Evolutionary conservation across 371 early-diverging fungal genomes (phyloP).

Genomic region (Apophysomyces trapeziformis): DNA sequence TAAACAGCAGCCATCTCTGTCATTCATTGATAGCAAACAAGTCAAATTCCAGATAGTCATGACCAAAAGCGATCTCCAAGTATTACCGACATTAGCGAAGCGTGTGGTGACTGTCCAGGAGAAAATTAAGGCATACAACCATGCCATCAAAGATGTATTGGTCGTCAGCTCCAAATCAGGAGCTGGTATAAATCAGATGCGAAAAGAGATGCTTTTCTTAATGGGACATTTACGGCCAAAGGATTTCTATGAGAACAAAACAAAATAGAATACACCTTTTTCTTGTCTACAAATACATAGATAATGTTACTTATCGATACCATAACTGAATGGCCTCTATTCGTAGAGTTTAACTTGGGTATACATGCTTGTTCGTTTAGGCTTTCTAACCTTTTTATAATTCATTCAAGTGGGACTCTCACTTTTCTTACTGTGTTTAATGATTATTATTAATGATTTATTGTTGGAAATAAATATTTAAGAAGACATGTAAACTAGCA

Average conservation of each 20-base stretch:
- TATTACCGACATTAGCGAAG: constrained; percentile 66
- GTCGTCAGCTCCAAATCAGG: constrained; percentile 62
- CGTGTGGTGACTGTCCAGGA: constrained; percentile 45
- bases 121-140: constrained; percentile 42
- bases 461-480: not conserved
- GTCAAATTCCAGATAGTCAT: constrained; percentile 78
- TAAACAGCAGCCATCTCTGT: not conserved
- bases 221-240: constrained; percentile 37
- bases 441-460: too few species aligned
- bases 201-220: constrained; percentile 61
- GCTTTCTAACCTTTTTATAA: too few species aligned
- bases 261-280: not conserved
- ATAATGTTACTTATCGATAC: not conserved
- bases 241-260: constrained; percentile 27
- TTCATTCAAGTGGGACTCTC: too few species aligned
- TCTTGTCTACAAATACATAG: not conserved
- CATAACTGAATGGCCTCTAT: too few species aligned
- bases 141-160: constrained; percentile 55
- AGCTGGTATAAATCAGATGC: constrained; percentile 62
- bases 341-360: too few species aligned
- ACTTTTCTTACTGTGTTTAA: too few species aligned
- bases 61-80: constrained; percentile 80
- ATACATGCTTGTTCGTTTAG: too few species aligned
- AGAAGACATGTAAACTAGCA: not conserved
- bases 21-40: constrained; percentile 32